Percentiles rank a stretch among this genome's conserved stretches.
These are phyloP conservation scores for Leccinellum albellum DNA, from an alignment of 768 basidiomycete species.

Conservation along the genomic window DNA sequence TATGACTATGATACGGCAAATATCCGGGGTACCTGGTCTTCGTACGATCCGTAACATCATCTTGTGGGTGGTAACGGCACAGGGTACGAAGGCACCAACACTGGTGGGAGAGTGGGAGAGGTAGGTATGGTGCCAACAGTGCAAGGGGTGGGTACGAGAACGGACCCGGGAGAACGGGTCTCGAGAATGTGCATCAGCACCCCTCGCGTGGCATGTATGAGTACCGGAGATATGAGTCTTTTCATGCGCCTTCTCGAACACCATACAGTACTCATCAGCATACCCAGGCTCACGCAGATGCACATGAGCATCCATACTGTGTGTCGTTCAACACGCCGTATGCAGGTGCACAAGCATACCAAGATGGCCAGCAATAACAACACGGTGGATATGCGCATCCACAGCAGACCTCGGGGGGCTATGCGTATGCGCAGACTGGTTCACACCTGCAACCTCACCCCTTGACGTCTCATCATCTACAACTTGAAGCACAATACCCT, in stretches of 20 bases:
- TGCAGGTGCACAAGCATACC: constrained; percentile 26
- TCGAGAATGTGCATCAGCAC: constrained; percentile 27
- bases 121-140: constrained; percentile 16
- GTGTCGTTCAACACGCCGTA: constrained; percentile 19
- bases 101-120: constrained; percentile 15
- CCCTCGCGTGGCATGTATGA: constrained; percentile 26
- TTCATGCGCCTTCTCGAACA: constrained; percentile 18
- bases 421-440: constrained; percentile 17
- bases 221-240: constrained; percentile 23
- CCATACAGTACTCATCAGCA: constrained; percentile 14
- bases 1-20: constrained; percentile 19
- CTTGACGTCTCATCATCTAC: constrained; percentile 18
- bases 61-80: constrained; percentile 5
- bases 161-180: constrained; percentile 14
- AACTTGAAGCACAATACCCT: constrained; percentile 24
- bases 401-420: constrained; percentile 19
- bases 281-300: constrained; percentile 17
- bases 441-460: constrained; percentile 22
- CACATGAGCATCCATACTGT: constrained; percentile 16
- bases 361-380: constrained; percentile 22
- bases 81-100: constrained; percentile 15
- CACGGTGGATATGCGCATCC: constrained; percentile 18
- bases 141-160: constrained; percentile 22
- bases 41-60: constrained; percentile 22
- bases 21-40: constrained; percentile 11